Evolutionary conservation across 1,284 basidiomycete species (phyloP).

Genomic region (Apiotrichum sp.): DNA sequence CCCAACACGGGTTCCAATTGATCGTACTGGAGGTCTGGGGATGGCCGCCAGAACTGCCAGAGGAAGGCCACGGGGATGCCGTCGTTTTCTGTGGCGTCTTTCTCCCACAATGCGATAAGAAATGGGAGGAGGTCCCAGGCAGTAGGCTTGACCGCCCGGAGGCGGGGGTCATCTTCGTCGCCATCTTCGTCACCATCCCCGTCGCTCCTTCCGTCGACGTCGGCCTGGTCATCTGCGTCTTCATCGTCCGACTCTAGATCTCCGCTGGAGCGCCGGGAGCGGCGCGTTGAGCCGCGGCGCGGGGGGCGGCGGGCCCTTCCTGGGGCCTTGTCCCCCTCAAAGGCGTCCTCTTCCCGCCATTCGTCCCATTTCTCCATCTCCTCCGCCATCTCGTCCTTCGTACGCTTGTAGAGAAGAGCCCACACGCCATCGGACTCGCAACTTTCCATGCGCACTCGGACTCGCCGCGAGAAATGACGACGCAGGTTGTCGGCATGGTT

Average conservation of each 20-base stretch:
- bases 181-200: background rate
- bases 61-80: constrained; percentile 15
- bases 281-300: background rate
- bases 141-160: background rate
- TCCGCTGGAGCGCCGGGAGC: no score
- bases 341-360: background rate
- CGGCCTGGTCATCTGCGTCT: no score
- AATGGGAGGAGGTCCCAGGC: constrained; percentile 32
- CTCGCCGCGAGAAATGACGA: constrained; percentile 7
- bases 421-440: constrained; percentile 24
- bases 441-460: constrained; percentile 9
- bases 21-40: constrained; percentile 18
- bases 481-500: background rate
- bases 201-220: background rate
- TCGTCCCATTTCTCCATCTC: constrained; percentile 7
- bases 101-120: constrained; percentile 26
- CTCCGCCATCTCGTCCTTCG: constrained; percentile 13
- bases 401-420: constrained; percentile 20
- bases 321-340: background rate
- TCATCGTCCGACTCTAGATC: no score
- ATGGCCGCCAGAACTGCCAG: constrained; percentile 20
- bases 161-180: background rate
- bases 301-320: background rate
- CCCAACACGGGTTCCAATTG: constrained; percentile 18
- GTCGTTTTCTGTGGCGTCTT: constrained; percentile 16